Conservation (phyloP, 202 grass and related monocot species). For the Musa balbisiana region DNA sequence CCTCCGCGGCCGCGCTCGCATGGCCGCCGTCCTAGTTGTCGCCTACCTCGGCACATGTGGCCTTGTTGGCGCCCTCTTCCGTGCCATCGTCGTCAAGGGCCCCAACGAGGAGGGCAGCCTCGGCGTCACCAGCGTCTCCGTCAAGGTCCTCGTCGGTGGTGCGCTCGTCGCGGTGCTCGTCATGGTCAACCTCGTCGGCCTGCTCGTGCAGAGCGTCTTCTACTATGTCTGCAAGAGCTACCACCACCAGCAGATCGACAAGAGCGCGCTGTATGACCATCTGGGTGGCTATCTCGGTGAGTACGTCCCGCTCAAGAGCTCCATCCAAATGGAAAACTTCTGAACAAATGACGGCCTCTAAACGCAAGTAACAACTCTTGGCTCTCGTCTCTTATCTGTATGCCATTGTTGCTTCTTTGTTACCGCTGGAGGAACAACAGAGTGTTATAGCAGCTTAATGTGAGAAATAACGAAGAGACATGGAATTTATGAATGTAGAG, state of each 20-base stretch:
- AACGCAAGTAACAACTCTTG: slow-evolving; percentile 22
- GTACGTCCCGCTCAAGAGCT: slow-evolving; percentile 93
- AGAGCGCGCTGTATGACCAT: slow-evolving; percentile 70
- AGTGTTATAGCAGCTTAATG: not conserved
- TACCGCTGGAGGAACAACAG: not conserved
- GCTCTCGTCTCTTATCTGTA: not conserved
- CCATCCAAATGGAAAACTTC: slow-evolving; percentile 89
- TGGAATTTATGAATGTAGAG: not conserved
- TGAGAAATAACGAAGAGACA: not conserved
- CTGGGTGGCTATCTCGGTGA: slow-evolving; percentile 89
- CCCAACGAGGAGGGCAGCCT: slow-evolving; percentile 70
- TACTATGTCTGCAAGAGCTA: slow-evolving; percentile 96
- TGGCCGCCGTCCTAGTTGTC: slow-evolving; percentile 47
- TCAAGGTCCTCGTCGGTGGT: slow-evolving; percentile 42
- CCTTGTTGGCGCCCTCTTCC: slow-evolving; percentile 50
- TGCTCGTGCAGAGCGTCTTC: slow-evolving; percentile 91
- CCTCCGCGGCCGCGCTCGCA: slow-evolving; percentile 49
- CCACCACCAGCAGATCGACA: slow-evolving; percentile 94
- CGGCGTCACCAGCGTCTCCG: slow-evolving; percentile 30
- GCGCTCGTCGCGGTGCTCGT: slow-evolving; percentile 64
- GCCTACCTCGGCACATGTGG: slow-evolving; percentile 73
- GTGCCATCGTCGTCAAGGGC: slow-evolving; percentile 70
- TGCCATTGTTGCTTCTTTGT: not conserved
- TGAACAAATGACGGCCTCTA: slow-evolving; percentile 30
- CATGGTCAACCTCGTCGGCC: slow-evolving; percentile 55